These are phyloP conservation scores for Stygiomarasmius scandens DNA, from an alignment of 1,284 basidiomycete species.

Conservation along the genomic window DNA sequence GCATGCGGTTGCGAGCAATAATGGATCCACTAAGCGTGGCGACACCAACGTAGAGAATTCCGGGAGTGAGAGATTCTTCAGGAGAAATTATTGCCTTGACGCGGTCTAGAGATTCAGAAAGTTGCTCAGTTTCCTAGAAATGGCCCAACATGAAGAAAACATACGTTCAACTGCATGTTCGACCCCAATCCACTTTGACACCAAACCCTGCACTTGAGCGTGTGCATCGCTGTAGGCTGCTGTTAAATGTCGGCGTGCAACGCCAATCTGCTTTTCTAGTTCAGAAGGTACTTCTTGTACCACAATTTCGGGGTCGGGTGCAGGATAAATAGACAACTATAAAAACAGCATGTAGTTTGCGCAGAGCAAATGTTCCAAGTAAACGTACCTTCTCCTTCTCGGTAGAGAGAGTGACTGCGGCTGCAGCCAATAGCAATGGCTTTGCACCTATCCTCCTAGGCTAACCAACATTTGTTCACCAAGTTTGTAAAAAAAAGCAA, in stretches of 20 bases:
- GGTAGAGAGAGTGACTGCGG: background rate
- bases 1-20: constrained; percentile 73
- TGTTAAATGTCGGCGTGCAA: constrained; percentile 59
- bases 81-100: constrained; percentile 81
- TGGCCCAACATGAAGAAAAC: constrained; percentile 34
- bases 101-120: constrained; percentile 51
- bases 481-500: background rate
- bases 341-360: background rate
- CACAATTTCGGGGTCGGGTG: constrained; percentile 58
- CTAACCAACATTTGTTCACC: background rate
- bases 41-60: constrained; percentile 85
- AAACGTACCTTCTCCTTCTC: background rate
- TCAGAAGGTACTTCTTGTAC: constrained; percentile 74
- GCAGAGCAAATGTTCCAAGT: background rate
- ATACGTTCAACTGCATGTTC: constrained; percentile 83
- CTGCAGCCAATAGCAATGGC: background rate
- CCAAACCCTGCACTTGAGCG: constrained; percentile 66
- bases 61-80: constrained; percentile 84
- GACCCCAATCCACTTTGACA: constrained; percentile 80
- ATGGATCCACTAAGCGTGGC: constrained; percentile 87
- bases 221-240: constrained; percentile 58
- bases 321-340: constrained; percentile 82
- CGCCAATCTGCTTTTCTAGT: constrained; percentile 73
- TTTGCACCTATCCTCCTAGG: background rate
- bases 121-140: background rate